phyloP scores from a whole-genome alignment of 768 basidiomycete species.

The Lactarius psammicola region DNA sequence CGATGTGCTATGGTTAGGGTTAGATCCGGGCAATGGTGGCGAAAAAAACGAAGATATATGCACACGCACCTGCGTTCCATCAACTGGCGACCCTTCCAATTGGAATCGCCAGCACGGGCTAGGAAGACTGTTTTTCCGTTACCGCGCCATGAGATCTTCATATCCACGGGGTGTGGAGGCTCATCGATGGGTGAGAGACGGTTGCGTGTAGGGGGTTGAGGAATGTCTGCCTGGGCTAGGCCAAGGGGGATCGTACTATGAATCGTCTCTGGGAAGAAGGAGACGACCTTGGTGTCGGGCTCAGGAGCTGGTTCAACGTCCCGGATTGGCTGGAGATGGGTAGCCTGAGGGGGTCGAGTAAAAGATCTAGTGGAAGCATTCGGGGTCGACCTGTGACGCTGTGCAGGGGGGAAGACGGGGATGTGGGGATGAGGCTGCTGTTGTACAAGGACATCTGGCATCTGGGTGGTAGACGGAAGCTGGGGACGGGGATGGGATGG shows the following conservation, averaged over 20 bases:
- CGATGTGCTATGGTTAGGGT: slow-evolving; percentile 26
- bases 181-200: slow-evolving; percentile 28
- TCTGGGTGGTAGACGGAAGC: slow-evolving; percentile 35
- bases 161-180: slow-evolving; percentile 23
- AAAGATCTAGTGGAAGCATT: slow-evolving; percentile 46
- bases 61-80: slow-evolving; percentile 63
- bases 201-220: slow-evolving; percentile 22
- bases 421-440: slow-evolving; percentile 47
- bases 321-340: slow-evolving; percentile 14
- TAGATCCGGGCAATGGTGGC: slow-evolving; percentile 19
- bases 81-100: slow-evolving; percentile 66
- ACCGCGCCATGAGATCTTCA: slow-evolving; percentile 62
- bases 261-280: slow-evolving; percentile 57
- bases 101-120: slow-evolving; percentile 69
- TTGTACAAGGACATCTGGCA: slow-evolving; percentile 42
- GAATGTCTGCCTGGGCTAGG: slow-evolving; percentile 38
- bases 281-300: slow-evolving; percentile 27
- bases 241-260: slow-evolving; percentile 59
- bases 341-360: slow-evolving; percentile 29
- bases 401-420: slow-evolving; percentile 35
- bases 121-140: slow-evolving; percentile 61
- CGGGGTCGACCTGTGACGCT: slow-evolving; percentile 31
- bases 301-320: slow-evolving; percentile 27
- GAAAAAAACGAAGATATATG: slow-evolving; percentile 19
- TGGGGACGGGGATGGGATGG: slow-evolving; percentile 26